Conservation (phyloP, 2,329 filamentous ascomycete species). For the Aspergillus aculeatinus region DNA sequence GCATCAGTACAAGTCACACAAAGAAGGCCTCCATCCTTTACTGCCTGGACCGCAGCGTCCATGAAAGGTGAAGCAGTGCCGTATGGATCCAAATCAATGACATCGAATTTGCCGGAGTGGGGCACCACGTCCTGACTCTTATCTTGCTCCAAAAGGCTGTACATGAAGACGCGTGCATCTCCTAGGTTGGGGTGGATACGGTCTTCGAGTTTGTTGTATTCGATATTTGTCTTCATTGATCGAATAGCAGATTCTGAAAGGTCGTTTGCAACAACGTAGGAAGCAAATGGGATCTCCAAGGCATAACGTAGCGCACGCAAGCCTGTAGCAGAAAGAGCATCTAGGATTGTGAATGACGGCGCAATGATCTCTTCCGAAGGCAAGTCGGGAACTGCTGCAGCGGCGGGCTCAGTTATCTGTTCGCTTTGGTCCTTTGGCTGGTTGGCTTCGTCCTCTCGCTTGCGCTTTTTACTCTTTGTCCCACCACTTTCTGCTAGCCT, state of each 20-base stretch:
- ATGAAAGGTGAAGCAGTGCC: constrained; percentile 91
- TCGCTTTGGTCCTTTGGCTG: constrained; percentile 23
- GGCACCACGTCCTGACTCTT: constrained; percentile 39
- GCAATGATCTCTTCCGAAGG: constrained; percentile 37
- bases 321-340: constrained; percentile 91
- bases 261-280: constrained; percentile 84
- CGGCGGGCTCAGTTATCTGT: constrained; percentile 13
- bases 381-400: constrained; percentile 6
- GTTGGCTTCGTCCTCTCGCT: constrained; percentile 31
- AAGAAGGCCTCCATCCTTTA: constrained; percentile 83
- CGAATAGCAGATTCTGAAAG: constrained; percentile 73
- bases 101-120: constrained; percentile 68
- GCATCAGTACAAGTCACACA: constrained; percentile 97
- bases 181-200: constrained; percentile 72
- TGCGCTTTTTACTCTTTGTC: constrained; percentile 40
- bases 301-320: constrained; percentile 88
- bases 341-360: constrained; percentile 74
- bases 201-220: constrained; percentile 72
- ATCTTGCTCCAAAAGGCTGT: constrained; percentile 58
- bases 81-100: constrained; percentile 95
- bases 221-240: constrained; percentile 79
- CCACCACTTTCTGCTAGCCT: constrained; percentile 34
- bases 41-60: constrained; percentile 82
- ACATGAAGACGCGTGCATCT: constrained; percentile 92
- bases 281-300: constrained; percentile 82